Evolutionary conservation across 1,284 basidiomycete genomes (phyloP).

Genomic region (Serendipita sp.): DNA sequence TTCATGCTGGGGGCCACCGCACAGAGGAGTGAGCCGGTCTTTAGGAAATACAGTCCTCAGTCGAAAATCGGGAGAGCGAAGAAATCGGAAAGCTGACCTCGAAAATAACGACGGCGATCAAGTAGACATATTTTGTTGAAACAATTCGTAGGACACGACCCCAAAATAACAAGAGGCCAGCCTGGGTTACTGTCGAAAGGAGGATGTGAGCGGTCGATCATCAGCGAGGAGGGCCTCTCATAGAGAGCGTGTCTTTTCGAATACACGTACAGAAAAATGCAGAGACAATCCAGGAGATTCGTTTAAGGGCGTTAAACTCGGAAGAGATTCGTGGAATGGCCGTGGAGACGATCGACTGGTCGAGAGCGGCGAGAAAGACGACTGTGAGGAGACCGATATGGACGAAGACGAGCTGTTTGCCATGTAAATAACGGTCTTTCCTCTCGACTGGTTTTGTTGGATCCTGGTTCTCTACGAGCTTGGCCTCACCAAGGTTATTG

Average conservation of each 20-base stretch:
- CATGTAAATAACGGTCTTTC: neutral
- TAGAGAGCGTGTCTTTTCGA: conserved; percentile 13
- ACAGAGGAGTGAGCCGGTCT: conserved; percentile 31
- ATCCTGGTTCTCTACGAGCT: too few relatives aligned
- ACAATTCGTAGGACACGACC: conserved; percentile 18
- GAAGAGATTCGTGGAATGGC: conserved; percentile 28
- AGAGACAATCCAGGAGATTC: conserved; percentile 29
- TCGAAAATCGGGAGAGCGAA: conserved; percentile 30
- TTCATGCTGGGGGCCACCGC: conserved; percentile 28
- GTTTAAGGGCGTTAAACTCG: conserved; percentile 25
- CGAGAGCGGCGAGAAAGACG: neutral
- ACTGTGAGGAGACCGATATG: neutral
- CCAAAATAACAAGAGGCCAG: neutral
- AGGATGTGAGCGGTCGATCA: neutral
- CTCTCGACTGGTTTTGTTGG: neutral
- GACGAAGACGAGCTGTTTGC: neutral
- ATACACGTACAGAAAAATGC: conserved; percentile 27
- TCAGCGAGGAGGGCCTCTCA: conserved; percentile 8
- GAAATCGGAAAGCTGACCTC: conserved; percentile 13
- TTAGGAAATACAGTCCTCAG: conserved; percentile 29
- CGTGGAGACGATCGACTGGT: conserved; percentile 25
- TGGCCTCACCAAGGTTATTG: too few relatives aligned
- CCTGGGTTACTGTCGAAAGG: neutral
- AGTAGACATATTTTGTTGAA: conserved; percentile 29
- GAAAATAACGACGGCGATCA: conserved; percentile 29